phyloP scores from a whole-genome alignment of 2,329 filamentous ascomycete genomes.

The Passalora sequoiae region DNA sequence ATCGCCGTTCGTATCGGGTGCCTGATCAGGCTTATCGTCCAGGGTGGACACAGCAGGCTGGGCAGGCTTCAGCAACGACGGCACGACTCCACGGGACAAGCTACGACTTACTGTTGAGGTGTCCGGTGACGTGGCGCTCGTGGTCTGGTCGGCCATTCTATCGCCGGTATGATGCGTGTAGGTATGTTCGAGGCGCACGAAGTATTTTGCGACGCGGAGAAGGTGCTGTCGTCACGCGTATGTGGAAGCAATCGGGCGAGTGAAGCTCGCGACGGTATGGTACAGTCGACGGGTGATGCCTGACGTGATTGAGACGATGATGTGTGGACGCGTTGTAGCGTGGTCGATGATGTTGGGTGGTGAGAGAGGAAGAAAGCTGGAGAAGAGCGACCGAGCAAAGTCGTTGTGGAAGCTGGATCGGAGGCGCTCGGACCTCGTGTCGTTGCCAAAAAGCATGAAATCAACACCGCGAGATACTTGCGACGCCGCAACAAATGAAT shows the following conservation, averaged over 20 bases:
- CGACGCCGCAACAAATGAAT: constrained; percentile 14
- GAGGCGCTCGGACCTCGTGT: constrained; percentile 1
- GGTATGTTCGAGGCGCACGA: constrained; percentile 10
- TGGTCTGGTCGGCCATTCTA: constrained; percentile 31
- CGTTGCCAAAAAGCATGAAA: constrained; percentile 9
- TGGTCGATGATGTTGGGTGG: constrained; percentile 21
- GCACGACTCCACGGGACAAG: constrained; percentile 11
- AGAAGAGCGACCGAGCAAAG: constrained; percentile 7
- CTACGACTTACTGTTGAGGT: constrained; percentile 26
- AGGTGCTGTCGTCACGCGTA: constrained; percentile 18
- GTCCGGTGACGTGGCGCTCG: constrained; percentile 25
- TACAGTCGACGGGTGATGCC: constrained; percentile 7
- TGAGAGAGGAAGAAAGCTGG: constrained; percentile 11
- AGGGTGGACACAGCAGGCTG: constrained; percentile 19
- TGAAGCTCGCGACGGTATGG: constrained; percentile 11
- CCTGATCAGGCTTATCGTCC: constrained; percentile 19
- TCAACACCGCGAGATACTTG: constrained; percentile 4
- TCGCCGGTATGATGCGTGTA: constrained; percentile 12
- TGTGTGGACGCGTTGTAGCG: constrained; percentile 17
- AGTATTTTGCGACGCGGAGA: constrained; percentile 25
- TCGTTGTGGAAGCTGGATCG: constrained; percentile 3
- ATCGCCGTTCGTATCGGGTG: constrained; percentile 25
- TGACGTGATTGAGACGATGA: constrained; percentile 16
- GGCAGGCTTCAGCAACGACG: constrained; percentile 22
- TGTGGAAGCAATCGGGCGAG: constrained; percentile 8